Conservation (phyloP, 2,329 filamentous ascomycete genomes). For the Nigrograna mackinnonii region DNA sequence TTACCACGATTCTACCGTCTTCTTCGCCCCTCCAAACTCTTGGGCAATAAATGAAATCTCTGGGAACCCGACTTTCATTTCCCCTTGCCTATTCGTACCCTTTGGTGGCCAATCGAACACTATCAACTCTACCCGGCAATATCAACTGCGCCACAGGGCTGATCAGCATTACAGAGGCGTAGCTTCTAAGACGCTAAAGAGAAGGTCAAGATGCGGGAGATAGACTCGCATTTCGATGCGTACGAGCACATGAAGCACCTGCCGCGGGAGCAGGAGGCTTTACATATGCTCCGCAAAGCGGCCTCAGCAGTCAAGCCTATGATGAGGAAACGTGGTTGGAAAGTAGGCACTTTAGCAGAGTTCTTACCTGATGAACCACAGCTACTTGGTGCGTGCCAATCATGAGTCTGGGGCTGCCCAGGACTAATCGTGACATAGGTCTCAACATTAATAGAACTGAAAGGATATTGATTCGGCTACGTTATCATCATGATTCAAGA, state of each 20-base stretch:
- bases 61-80: too few relatives aligned
- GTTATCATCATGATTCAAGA: slow-evolving; percentile 72
- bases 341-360: slow-evolving; percentile 76
- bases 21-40: slow-evolving; percentile 14
- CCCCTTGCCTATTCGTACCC: too few relatives aligned
- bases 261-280: slow-evolving; percentile 48
- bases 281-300: slow-evolving; percentile 72
- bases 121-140: too few relatives aligned
- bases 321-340: slow-evolving; percentile 86
- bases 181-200: too few relatives aligned
- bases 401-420: background rate
- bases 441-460: slow-evolving; percentile 78
- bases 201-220: slow-evolving; percentile 43
- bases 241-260: slow-evolving; percentile 54
- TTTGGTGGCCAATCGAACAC: too few relatives aligned
- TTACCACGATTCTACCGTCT: slow-evolving; percentile 13
- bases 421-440: slow-evolving; percentile 45
- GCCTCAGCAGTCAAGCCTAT: slow-evolving; percentile 92
- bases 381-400: slow-evolving; percentile 63
- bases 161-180: too few relatives aligned
- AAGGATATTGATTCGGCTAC: slow-evolving; percentile 80
- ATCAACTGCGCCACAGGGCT: too few relatives aligned
- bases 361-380: slow-evolving; percentile 79
- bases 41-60: too few relatives aligned
- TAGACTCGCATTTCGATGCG: slow-evolving; percentile 52